Conservation (phyloP, 106 monocot species). For the Narthecium ossifragum region DNA sequence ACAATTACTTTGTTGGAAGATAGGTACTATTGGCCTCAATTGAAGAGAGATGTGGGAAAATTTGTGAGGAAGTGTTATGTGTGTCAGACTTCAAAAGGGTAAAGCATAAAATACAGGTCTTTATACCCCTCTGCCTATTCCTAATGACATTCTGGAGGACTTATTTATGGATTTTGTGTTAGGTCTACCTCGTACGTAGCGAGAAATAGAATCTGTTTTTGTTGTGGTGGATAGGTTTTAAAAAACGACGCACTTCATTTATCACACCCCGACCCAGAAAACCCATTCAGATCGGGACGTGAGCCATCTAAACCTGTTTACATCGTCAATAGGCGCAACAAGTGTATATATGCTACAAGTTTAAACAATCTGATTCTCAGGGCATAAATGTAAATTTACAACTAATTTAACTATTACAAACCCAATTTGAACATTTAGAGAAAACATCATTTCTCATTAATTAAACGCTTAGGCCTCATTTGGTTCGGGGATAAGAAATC, state of each 20-base stretch:
- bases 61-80: not conserved
- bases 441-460: too few species aligned
- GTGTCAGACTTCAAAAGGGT: not conserved
- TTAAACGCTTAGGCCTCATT: too few species aligned
- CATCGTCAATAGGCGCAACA: too few species aligned
- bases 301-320: too few species aligned
- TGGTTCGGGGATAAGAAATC: too few species aligned
- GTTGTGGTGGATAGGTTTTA: constrained; percentile 1
- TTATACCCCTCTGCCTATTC: not conserved
- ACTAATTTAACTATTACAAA: too few species aligned
- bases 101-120: constrained; percentile 6
- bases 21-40: not conserved
- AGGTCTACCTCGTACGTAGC: not conserved
- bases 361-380: too few species aligned
- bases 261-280: too few species aligned
- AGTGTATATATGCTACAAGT: too few species aligned
- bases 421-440: too few species aligned
- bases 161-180: constrained; percentile 5
- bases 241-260: not conserved
- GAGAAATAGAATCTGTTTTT: not conserved
- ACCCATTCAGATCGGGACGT: too few species aligned
- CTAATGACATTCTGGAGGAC: constrained; percentile 1
- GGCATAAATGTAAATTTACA: too few species aligned
- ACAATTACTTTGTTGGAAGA: not conserved
- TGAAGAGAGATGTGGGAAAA: not conserved